Base-by-base conservation (phyloP, 2,329 filamentous ascomycete genomes). In the Penicillium sp. region DNA sequence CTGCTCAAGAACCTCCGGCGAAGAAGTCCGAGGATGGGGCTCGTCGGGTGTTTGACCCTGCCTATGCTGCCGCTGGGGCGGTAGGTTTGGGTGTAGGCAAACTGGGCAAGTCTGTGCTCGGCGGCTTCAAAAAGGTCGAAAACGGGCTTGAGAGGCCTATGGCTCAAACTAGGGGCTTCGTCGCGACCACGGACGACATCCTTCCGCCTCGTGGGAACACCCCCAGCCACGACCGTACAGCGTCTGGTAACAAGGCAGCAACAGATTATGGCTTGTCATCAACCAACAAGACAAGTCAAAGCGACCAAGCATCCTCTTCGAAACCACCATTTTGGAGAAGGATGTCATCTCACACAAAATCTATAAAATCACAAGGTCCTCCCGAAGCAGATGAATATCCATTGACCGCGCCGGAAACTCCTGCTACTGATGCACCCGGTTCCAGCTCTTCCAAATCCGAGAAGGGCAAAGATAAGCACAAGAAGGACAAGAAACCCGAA, bases 1-100 rank as follows among this genome's bases (percentile, higher is more conserved):
- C 47, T 24, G 14, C 51, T 43, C 39, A 65, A 54, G 54, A 49
- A 7, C 55, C 52, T 21, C 40, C 47, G 24, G 43, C 47, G 31
- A 59, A 60, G 29, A 47, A 52, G 11, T 59, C 55, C 8, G 57
- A 64, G 43, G 54, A 56, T 16, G 58, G 63, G 48, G 52, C 60
- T 38, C 52, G 56, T 27, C 71, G 68, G 34, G 57, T 67, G 5
- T 62, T 75, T 21, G 75, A 83, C 45, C 80, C 80, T 5, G 69
- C 81, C 8, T 63, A 83, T 24, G 80, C 79, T 22, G 75, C 79
- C 21, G 81, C 83, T 47, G 79, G 76, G n/a, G 76, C 75, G 22
- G 76, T 85, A 21, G 79, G 80, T 4, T 74, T 79, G 42, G 78
- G 79, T 13, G 69, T 81, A 39, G 73, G 70, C 16, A 77, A 74